Evolutionary conservation across 2,329 filamentous ascomycete genomes (phyloP), one percentile per base, ranked within the genome.

Genomic region (Cytospora mali): DNA sequence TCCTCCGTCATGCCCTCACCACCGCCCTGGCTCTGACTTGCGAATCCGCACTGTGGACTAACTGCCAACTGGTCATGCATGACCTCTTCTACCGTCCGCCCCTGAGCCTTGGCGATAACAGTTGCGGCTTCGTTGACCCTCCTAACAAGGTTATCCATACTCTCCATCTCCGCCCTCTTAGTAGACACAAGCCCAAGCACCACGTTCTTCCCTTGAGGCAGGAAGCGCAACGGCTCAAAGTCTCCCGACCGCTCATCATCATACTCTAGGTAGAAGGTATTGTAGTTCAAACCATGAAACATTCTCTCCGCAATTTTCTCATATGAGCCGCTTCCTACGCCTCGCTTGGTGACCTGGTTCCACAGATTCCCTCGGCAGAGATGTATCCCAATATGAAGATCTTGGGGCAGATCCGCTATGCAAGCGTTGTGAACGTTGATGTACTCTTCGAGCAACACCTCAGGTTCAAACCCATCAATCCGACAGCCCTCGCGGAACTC

Each of bases 321-420:
- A 67, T 83, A 83, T 28, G 79, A 79, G 39, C 25, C 80, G 79
- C 74, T 81, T 82, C 69, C 81, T 76, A 58, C 77, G 78, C 46
- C 77, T 79, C 55, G 78, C 77, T 53, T 80, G 74, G 71, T 81
- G 81, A 70, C 39, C 1, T 23, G 55, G 18, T 39, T 53, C 49
- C 33, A 56, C 29, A 61, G 27, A 18, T 83, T 71, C 16, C 73
- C 74, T 13, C 73, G 76, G 76, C 86, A 88, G 50, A 88, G 74
- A 71, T 88, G 86, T 33, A 88, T 81, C n/a, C 86, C 86, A 18
- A 86, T 74, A 67, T 87, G 85, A 76, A 88, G 78, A 66, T 86
- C 85, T 3, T 73, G 70, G 13, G 61, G 61, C n/a, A 28, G 55
- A 9, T 31, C 61, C 6, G 27, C 49, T 66, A 87, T 78, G 68